These are phyloP conservation scores for Suhomyces terraborum DNA, from an alignment of 1,139 yeast genomes.

Conservation along the genomic window DNA sequence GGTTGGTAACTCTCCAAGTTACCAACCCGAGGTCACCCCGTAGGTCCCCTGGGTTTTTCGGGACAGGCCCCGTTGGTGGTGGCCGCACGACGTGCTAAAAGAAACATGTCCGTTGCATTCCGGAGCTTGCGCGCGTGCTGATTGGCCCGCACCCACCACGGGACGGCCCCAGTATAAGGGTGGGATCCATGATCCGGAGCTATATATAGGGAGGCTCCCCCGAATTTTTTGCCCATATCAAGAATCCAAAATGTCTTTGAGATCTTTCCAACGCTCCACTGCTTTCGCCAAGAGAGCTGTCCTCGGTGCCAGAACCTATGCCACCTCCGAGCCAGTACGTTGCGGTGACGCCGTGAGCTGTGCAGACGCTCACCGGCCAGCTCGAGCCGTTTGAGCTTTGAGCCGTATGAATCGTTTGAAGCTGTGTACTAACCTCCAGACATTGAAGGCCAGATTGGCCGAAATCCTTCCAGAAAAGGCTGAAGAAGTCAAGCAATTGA, in stretches of 20 bases:
- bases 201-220: slow-evolving; percentile 19
- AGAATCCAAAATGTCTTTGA: slow-evolving; percentile 34
- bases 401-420: too few relatives aligned
- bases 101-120: slow-evolving; percentile 14
- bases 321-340: slow-evolving; percentile 58
- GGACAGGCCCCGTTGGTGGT: slow-evolving; percentile 3
- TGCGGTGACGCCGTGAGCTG: too few relatives aligned
- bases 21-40: slow-evolving; percentile 5
- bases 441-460: slow-evolving; percentile 90
- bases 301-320: slow-evolving; percentile 43
- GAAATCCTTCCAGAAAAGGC: slow-evolving; percentile 90
- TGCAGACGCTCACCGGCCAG: background rate
- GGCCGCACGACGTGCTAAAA: slow-evolving; percentile 10
- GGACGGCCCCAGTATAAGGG: slow-evolving; percentile 11
- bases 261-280: slow-evolving; percentile 42
- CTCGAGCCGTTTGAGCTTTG: background rate
- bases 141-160: slow-evolving; percentile 13
- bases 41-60: background rate
- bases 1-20: too few relatives aligned
- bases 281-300: slow-evolving; percentile 40
- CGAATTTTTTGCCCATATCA: slow-evolving; percentile 12
- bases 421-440: slow-evolving; percentile 34
- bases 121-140: slow-evolving; percentile 13
- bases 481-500: slow-evolving; percentile 87
- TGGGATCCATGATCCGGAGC: slow-evolving; percentile 6